Evolutionary conservation across 306 rosid genomes (phyloP).

Genomic region (Clitoria ternatea): DNA sequence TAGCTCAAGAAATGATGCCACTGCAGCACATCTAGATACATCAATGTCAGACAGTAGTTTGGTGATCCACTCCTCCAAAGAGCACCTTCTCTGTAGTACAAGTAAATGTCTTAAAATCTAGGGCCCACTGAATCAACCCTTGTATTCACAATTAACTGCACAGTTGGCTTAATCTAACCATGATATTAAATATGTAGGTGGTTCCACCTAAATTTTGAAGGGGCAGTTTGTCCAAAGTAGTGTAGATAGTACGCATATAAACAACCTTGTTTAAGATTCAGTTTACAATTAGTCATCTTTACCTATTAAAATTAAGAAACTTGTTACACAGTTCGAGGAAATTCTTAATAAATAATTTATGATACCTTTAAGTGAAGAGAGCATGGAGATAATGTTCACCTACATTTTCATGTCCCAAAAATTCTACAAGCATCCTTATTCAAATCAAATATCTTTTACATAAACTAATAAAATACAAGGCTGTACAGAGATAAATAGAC

Average conservation of each 20-base stretch:
- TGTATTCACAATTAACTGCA: slow-evolving; percentile 12
- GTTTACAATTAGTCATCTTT: slow-evolving; percentile 10
- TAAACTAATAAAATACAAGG: neutral
- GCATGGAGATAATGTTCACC: neutral
- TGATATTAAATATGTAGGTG: neutral
- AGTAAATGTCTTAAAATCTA: slow-evolving; percentile 32
- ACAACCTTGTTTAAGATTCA: slow-evolving; percentile 13
- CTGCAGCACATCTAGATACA: slow-evolving; percentile 84
- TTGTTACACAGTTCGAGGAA: neutral
- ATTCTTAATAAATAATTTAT: neutral
- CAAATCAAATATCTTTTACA: slow-evolving; percentile 8
- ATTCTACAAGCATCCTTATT: neutral
- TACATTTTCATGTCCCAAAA: neutral
- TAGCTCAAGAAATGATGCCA: slow-evolving; percentile 94
- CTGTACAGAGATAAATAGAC: neutral
- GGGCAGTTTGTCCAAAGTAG: slow-evolving; percentile 4
- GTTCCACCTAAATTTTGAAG: neutral
- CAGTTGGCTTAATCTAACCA: slow-evolving; percentile 4
- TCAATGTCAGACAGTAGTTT: slow-evolving; percentile 86
- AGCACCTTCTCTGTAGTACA: slow-evolving; percentile 89
- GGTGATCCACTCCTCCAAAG: slow-evolving; percentile 95
- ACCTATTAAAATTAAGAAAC: neutral
- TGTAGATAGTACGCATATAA: slow-evolving; percentile 14
- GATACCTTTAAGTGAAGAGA: neutral
- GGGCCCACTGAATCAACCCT: neutral